phyloP scores from a whole-genome alignment of 495 filamentous ascomycete species.

The Baudoinia panamericana region DNA sequence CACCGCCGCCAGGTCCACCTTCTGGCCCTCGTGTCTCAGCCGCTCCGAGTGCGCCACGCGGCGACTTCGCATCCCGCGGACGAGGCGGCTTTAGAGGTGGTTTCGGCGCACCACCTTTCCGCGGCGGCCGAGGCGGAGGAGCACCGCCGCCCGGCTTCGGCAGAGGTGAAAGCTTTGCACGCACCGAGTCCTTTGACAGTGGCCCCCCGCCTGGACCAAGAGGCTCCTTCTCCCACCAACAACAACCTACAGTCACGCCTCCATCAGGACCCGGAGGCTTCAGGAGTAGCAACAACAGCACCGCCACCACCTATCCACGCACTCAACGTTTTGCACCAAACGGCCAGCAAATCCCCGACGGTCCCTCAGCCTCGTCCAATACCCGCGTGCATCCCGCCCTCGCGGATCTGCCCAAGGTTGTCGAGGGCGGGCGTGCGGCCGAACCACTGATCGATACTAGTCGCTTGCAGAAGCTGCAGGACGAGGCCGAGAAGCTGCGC shows the following conservation, averaged over 20 bases:
- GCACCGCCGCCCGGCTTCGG: not conserved
- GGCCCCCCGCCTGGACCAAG: slow-evolving; percentile 5
- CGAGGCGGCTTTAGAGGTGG: slow-evolving; percentile 12
- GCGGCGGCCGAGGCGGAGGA: slow-evolving; percentile 7
- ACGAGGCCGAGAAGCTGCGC: slow-evolving; percentile 42
- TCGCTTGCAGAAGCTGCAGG: slow-evolving; percentile 33
- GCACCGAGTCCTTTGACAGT: slow-evolving; percentile 7
- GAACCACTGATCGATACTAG: slow-evolving; percentile 25
- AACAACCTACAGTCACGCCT: slow-evolving; percentile 1
- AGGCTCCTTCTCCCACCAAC: slow-evolving; percentile 18
- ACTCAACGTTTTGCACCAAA: slow-evolving; percentile 35
- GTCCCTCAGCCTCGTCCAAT: not conserved
- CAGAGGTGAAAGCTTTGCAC: slow-evolving; percentile 9
- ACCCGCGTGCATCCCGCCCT: slow-evolving; percentile 32
- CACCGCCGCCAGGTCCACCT: slow-evolving; percentile 7
- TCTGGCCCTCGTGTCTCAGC: slow-evolving; percentile 8
- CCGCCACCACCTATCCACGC: slow-evolving; percentile 37
- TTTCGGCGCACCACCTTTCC: slow-evolving; percentile 12
- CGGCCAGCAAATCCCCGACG: slow-evolving; percentile 17
- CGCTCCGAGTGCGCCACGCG: slow-evolving; percentile 4
- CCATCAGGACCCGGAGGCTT: slow-evolving; percentile 23
- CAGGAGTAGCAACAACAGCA: slow-evolving; percentile 37
- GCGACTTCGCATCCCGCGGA: slow-evolving; percentile 10
- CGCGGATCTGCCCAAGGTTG: slow-evolving; percentile 36
- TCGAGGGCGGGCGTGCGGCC: slow-evolving; percentile 44